Base-by-base conservation (phyloP, 495 filamentous ascomycete genomes). In the Astrocystis sublimbata region DNA sequence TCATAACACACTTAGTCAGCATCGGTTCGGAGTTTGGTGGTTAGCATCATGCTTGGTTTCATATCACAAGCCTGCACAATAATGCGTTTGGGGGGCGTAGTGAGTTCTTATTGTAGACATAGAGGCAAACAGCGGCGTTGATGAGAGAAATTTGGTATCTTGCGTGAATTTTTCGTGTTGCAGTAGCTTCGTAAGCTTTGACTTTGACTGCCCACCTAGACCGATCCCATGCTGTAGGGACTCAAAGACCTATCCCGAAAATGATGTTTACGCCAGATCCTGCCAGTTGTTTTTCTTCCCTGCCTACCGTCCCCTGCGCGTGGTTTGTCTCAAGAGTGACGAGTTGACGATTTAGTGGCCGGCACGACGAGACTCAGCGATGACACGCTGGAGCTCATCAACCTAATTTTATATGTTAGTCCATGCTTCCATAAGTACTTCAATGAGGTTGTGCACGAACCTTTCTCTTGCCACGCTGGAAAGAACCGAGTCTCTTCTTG, bases 401-500 rank as follows among this genome's bases (percentile, higher is more conserved):
- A 97, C 94, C 60, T 62, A 3, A 6, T 7, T 38, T 21, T 31
- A 7, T 21, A 2, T 5, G 33, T 61, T 28, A 62, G 60, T 13
- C 5, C 4, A 8, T 10, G 17, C 9, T 12, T 21, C 7, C 23
- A 41, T 23, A 10, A 26, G 8, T 1, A 31, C 21, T 15, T 3
- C 3, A 7, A 12, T 38, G 33, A 40, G 4, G 31, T 36, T 46
- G 2, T n/a, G 3, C 5, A 62, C 60, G 36, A 15, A 62, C 60
- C 92, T 98, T 98, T 74, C 85, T 85, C 93, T 98, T 98, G 68
- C 93, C 94, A 74, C 94, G 92, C 71, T 87, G 88, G 81, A 96
- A 98, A 70, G 94, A 97, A 72, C 94, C 94, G 83, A 98, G 93
- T 86, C 94, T 86, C 89, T 96, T 97, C 93, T 98, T 98, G 68